A percentile compares a stretch with the other conserved stretches of the same genome.
Evolutionary conservation across 768 basidiomycete species (phyloP).

Genomic region (Russula olivacea): DNA sequence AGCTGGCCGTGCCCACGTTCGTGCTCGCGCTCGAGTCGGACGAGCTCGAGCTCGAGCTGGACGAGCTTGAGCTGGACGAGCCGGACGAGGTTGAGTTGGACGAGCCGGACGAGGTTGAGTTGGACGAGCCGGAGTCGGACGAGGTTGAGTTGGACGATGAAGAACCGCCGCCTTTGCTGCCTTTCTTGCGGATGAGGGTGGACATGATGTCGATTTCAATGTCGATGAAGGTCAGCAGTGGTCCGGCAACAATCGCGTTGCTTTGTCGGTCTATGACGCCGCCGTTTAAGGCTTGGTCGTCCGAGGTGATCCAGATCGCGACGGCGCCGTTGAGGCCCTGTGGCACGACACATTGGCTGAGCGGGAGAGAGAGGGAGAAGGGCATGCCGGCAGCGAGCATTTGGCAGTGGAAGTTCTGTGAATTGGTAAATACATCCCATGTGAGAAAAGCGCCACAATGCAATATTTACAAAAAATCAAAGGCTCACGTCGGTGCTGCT

Average conservation of each 20-base stretch:
- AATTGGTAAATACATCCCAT: neutral
- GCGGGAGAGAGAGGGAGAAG: conserved; percentile 51
- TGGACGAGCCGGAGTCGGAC: too few species aligned
- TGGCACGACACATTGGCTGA: conserved; percentile 60
- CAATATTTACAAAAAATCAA: too few species aligned
- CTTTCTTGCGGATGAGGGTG: conserved; percentile 36
- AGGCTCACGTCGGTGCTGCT: conserved; percentile 41
- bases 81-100: too few species aligned
- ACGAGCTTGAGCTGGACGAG: too few species aligned
- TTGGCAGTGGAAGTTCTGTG: conserved; percentile 60
- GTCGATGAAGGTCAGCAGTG: conserved; percentile 62
- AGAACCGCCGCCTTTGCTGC: conserved; percentile 3
- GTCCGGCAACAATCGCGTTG: conserved; percentile 61
- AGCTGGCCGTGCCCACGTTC: neutral
- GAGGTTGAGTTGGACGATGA: too few species aligned
- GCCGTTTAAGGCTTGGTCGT: conserved; percentile 56
- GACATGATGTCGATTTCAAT: conserved; percentile 47
- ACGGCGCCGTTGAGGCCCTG: conserved; percentile 66
- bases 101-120: too few species aligned
- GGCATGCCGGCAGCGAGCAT: conserved; percentile 63
- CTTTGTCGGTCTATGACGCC: conserved; percentile 52
- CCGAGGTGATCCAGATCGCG: conserved; percentile 62
- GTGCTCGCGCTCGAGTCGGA: too few species aligned
- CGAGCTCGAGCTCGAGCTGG: too few species aligned
- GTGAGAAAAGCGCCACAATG: neutral